Conservation (phyloP, 2,329 filamentous ascomycete genomes). For the Bipolaris cookei region DNA sequence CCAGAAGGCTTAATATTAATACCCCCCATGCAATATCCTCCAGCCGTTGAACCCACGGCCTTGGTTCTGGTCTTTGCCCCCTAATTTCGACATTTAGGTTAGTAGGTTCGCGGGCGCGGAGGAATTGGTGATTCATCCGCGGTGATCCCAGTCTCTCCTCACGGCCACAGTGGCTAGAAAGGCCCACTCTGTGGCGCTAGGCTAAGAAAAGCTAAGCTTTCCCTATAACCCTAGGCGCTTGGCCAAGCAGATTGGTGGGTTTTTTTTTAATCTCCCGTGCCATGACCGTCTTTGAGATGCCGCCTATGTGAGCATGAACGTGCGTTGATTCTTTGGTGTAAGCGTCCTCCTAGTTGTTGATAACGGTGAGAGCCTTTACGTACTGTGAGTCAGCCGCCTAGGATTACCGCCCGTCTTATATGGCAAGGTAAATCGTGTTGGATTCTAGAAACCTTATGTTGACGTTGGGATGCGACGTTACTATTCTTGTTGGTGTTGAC, state of each 20-base stretch:
- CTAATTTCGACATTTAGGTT: slow-evolving; percentile 3
- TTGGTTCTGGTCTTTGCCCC: slow-evolving; percentile 8
- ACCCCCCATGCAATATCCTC: slow-evolving; percentile 26
- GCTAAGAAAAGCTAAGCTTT: slow-evolving; percentile 23
- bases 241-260: slow-evolving; percentile 34
- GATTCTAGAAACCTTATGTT: too few relatives aligned
- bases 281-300: background rate
- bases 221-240: slow-evolving; percentile 14
- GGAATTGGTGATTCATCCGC: slow-evolving; percentile 24
- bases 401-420: background rate
- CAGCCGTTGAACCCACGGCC: slow-evolving; percentile 15
- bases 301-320: background rate
- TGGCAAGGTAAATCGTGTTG: too few relatives aligned
- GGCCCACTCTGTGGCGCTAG: slow-evolving; percentile 17
- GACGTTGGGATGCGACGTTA: too few relatives aligned
- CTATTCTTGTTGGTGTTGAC: too few relatives aligned
- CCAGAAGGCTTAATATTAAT: slow-evolving; percentile 15
- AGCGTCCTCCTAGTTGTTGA: background rate
- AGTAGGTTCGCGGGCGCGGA: slow-evolving; percentile 20
- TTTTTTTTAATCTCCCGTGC: slow-evolving; percentile 17
- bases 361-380: too few relatives aligned
- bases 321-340: background rate
- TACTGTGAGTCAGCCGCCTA: background rate
- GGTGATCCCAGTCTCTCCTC: slow-evolving; percentile 17
- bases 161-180: slow-evolving; percentile 27